phyloP scores from a whole-genome alignment of 306 rosid species.

The Malus sylvestris region DNA sequence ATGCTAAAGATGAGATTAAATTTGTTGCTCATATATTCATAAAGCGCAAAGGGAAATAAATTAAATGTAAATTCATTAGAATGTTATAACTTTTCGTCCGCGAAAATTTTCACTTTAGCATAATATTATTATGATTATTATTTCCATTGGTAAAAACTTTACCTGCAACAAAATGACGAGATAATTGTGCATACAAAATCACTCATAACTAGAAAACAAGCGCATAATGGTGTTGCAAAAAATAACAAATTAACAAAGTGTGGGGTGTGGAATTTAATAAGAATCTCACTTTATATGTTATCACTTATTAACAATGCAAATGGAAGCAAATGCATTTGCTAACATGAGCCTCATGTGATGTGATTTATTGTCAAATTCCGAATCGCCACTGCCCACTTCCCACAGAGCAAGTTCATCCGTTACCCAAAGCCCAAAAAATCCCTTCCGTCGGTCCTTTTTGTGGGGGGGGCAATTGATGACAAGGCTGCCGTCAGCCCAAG shows the following conservation, averaged over 20 bases:
- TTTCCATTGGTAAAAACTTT: too few relatives aligned
- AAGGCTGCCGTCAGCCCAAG: too few relatives aligned
- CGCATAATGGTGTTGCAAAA: not conserved
- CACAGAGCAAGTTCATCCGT: not conserved
- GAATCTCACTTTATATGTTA: too few relatives aligned
- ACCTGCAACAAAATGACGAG: too few relatives aligned
- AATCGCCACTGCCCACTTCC: not conserved
- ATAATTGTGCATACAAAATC: too few relatives aligned
- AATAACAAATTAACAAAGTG: not conserved
- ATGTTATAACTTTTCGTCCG: fast-evolving
- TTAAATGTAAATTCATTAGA: not conserved
- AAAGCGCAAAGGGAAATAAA: too few relatives aligned
- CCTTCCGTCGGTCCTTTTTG: too few relatives aligned
- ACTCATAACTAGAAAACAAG: too few relatives aligned
- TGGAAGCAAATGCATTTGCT: not conserved
- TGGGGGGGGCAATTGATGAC: too few relatives aligned
- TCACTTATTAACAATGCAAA: not conserved
- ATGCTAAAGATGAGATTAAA: too few relatives aligned
- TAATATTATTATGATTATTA: not conserved
- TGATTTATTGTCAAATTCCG: not conserved
- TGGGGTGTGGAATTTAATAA: not conserved
- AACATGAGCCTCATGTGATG: not conserved
- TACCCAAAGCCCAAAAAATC: too few relatives aligned
- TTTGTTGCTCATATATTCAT: not conserved
- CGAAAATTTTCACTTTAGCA: not conserved